Evolutionary conservation across 164 flowering plant species (phyloP), one percentile per base, ranked within the genome.

Genomic region (Vitis riparia): DNA sequence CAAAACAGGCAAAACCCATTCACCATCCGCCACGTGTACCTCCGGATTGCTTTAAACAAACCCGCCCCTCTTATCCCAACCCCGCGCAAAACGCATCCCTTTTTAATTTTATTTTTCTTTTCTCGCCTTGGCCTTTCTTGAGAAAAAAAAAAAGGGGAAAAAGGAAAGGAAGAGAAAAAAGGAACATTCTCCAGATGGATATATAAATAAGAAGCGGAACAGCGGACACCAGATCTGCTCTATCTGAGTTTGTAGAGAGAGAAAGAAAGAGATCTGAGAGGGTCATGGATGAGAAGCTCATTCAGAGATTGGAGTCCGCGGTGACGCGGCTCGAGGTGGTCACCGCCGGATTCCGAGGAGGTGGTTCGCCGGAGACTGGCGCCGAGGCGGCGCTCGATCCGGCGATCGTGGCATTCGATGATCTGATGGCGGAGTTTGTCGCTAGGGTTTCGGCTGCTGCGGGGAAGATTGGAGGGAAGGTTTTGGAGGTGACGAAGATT

Each of bases 391-490:
- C 77, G 30, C 44, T 69, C 67, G 94, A 93, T 84, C 97, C 97
- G 56, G 67, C 97, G 65, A 88, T 93, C 65, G 51, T 65, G 55
- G 98, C 96, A 14, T 96, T 74, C 37, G 93, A 83, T 12, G 97
- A 92, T 82, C 69, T 93, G 66, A 76, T 79, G 63, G 63, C 71
- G 64, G 69, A 81, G 78, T 82, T 29, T 59, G 60, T 89, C 5
- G 86, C 72, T 68, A 84, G 86, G 86, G 81, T 93, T 76, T 77
- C 79, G 11, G 69, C 70, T 6, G 93, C 91, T 5, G 97, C 90
- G 12, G 93, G 83, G 87, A 89, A 87, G 87, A 93, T 96, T 56
- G 99, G 99, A 1, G 99, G 93, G 11, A 79, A 89, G 71, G 97
- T 92, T 63, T 68, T 85, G 51, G 95, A 89, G 5, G 90, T 72